Evolutionary conservation across 306 rosid genomes (phyloP).

Genomic region (Lupinus albus): DNA sequence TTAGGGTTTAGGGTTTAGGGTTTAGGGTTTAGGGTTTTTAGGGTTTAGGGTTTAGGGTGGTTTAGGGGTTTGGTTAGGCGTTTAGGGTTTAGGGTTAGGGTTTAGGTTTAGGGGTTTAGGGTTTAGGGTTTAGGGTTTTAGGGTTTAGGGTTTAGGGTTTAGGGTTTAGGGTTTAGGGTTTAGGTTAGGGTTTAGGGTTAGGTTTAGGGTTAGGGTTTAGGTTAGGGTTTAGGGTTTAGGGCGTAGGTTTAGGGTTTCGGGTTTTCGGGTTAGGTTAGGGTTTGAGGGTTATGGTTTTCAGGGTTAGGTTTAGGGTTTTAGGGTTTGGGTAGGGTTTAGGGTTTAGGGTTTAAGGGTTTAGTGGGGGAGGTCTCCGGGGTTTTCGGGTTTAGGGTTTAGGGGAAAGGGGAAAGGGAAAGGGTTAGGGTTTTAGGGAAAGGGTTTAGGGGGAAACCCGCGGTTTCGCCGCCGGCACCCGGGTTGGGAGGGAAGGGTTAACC

Average conservation of each 20-base stretch:
- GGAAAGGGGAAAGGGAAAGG: background rate
- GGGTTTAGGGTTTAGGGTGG: no score
- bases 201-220: no score
- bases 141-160: background rate
- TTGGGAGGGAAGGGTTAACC: no score
- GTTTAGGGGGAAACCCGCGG: no score
- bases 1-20: conserved; percentile 4
- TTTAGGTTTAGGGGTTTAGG: conserved; percentile 6
- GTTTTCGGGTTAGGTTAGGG: background rate
- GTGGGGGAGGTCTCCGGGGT: no score
- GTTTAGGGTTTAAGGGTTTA: background rate
- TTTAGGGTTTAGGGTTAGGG: conserved; percentile 24
- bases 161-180: background rate
- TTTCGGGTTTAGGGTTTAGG: conserved; percentile 2
- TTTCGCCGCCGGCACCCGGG: no score
- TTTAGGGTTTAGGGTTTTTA: conserved; percentile 10
- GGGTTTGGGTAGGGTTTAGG: conserved; percentile 14
- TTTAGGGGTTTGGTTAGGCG: no score
- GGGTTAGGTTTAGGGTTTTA: background rate
- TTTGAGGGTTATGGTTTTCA: no score
- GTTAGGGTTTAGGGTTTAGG: background rate
- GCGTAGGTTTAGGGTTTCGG: background rate
- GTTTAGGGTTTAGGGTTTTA: background rate
- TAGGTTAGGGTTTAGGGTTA: background rate
- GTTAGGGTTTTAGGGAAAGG: conserved; percentile 6